These are phyloP conservation scores for Sporisorium iseilematis-ciliati DNA, from an alignment of 1,284 basidiomycete species.

Conservation along the genomic window DNA sequence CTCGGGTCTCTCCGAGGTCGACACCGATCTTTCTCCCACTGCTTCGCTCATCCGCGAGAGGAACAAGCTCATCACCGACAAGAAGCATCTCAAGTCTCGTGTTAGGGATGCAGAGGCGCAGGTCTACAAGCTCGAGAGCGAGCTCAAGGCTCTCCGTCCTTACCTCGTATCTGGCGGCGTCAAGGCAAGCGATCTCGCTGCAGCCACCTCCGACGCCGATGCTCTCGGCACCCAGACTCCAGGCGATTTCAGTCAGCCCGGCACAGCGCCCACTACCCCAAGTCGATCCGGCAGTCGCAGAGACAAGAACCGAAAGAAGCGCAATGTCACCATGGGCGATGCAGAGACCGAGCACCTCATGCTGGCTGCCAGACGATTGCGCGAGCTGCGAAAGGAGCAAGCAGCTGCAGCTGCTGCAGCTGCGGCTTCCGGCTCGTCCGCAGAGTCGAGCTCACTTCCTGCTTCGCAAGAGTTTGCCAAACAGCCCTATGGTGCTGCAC, in stretches of 20 bases:
- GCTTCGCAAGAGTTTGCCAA: constrained; percentile 36
- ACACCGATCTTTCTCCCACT: constrained; percentile 43
- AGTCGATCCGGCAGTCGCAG: constrained; percentile 48
- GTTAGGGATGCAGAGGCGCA: constrained; percentile 66
- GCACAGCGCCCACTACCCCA: constrained; percentile 46
- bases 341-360: constrained; percentile 71
- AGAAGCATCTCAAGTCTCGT: constrained; percentile 63
- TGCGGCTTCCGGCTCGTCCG: constrained; percentile 17
- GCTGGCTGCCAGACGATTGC: constrained; percentile 68
- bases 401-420: constrained; percentile 26
- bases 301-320: constrained; percentile 50
- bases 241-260: constrained; percentile 25
- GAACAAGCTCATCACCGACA: constrained; percentile 67
- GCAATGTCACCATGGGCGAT: constrained; percentile 69
- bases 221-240: constrained; percentile 17
- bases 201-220: constrained; percentile 12
- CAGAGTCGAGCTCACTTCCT: constrained; percentile 18
- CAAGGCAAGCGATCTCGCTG: constrained; percentile 30
- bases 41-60: constrained; percentile 60
- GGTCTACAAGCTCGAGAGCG: constrained; percentile 62
- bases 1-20: constrained; percentile 31
- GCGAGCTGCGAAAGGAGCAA: constrained; percentile 55
- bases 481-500: neutral
- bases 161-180: constrained; percentile 59
- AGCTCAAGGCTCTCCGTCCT: constrained; percentile 62